phyloP scores from a whole-genome alignment of 2,329 filamentous ascomycete species.

The Aureobasidium lini region DNA sequence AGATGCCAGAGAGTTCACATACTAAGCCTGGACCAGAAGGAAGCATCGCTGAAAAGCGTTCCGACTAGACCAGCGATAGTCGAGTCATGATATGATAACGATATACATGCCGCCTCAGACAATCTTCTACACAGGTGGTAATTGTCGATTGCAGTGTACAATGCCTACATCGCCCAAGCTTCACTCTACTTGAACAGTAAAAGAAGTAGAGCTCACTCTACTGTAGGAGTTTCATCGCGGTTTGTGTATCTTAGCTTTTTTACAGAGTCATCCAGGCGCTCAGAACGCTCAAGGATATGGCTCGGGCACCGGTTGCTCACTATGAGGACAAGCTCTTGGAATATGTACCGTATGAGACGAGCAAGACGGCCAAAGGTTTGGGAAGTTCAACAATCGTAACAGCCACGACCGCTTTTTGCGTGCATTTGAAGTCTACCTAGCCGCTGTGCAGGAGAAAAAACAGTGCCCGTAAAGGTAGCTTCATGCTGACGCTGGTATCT shows the following conservation, averaged over 20 bases:
- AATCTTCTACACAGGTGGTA: too few species aligned
- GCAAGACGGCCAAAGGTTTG: neutral
- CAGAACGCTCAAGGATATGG: too few species aligned
- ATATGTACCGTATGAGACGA: neutral
- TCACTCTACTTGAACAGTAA: too few species aligned
- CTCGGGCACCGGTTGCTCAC: too few species aligned
- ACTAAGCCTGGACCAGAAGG: slow-evolving; percentile 24
- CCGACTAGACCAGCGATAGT: slow-evolving; percentile 25
- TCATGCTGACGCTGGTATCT: slow-evolving; percentile 10
- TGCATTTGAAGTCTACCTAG: slow-evolving; percentile 15
- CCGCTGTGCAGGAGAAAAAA: slow-evolving; percentile 13
- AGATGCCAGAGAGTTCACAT: slow-evolving; percentile 21
- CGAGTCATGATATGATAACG: neutral
- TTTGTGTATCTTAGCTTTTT: too few species aligned
- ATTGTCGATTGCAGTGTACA: too few species aligned
- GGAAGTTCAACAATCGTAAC: slow-evolving; percentile 14
- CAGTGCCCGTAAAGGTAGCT: slow-evolving; percentile 14
- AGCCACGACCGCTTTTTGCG: slow-evolving; percentile 10
- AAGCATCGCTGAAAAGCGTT: slow-evolving; percentile 34
- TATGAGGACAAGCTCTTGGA: too few species aligned
- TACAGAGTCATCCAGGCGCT: too few species aligned
- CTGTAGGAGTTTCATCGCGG: too few species aligned
- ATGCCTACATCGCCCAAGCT: too few species aligned
- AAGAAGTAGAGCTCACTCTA: too few species aligned
- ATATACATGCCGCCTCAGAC: neutral